Conservation (phyloP, 2,329 filamentous ascomycete species). For the Myrmaecium sp. region DNA sequence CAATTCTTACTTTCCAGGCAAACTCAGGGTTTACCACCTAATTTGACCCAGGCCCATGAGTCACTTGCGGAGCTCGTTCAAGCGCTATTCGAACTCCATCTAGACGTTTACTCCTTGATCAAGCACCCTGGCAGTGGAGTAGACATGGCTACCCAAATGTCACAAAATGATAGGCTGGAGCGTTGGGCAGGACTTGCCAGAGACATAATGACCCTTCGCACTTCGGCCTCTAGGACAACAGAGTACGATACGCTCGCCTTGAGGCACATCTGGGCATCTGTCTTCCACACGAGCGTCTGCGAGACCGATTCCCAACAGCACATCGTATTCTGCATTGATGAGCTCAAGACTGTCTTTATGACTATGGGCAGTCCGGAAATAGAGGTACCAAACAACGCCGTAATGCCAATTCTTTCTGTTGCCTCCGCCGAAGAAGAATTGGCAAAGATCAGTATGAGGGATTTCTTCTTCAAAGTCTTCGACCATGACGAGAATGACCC, state of each 20-base stretch:
- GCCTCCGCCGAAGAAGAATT: conserved; percentile 80
- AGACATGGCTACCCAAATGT: conserved; percentile 29
- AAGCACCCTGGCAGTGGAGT: conserved; percentile 42
- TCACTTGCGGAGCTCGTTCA: conserved; percentile 36
- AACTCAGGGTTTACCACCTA: conserved; percentile 7
- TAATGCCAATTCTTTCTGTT: conserved; percentile 74
- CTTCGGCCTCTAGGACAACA: conserved; percentile 9
- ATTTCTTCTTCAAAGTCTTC: conserved; percentile 87
- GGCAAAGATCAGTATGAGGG: conserved; percentile 83
- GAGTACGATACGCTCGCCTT: conserved; percentile 29
- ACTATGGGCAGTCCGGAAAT: conserved; percentile 34
- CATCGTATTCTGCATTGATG: conserved; percentile 43
- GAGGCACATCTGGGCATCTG: conserved; percentile 50
- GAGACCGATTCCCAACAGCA: conserved; percentile 41
- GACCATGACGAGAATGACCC: conserved; percentile 68
- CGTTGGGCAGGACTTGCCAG: conserved; percentile 44
- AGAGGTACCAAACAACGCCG: conserved; percentile 61
- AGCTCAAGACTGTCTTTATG: conserved; percentile 39
- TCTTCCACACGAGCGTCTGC: conserved; percentile 41
- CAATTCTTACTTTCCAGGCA: conserved; percentile 11
- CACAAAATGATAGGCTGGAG: conserved; percentile 41
- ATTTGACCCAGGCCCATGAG: conserved; percentile 15
- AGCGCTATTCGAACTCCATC: conserved; percentile 47
- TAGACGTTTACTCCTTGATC: conserved; percentile 48
- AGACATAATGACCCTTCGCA: conserved; percentile 31